Conservation (phyloP, 768 basidiomycete species). For the Tricholoma flavovirens region DNA sequence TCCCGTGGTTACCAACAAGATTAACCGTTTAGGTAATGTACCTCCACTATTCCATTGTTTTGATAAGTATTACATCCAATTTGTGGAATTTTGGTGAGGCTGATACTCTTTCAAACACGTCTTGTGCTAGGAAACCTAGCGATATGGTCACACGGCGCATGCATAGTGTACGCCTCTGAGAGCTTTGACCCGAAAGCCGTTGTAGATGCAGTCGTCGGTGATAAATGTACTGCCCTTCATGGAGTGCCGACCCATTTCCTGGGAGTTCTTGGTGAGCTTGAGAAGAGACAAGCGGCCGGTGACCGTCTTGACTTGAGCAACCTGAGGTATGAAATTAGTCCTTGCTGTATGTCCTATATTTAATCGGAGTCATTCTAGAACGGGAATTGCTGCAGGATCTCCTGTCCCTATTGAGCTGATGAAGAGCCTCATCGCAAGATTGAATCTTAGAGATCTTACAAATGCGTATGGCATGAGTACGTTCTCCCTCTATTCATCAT, state of each 20-base stretch:
- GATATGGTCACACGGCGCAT: constrained; percentile 68
- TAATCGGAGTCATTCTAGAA: constrained; percentile 35
- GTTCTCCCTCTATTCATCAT: constrained; percentile 20
- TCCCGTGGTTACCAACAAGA: not conserved
- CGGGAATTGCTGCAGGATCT: constrained; percentile 79
- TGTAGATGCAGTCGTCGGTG: constrained; percentile 62
- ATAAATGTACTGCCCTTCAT: constrained; percentile 73
- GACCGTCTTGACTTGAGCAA: constrained; percentile 41
- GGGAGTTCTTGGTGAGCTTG: constrained; percentile 64
- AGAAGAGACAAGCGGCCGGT: constrained; percentile 42
- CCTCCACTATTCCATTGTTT: constrained; percentile 87
- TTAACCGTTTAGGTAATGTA: constrained; percentile 53
- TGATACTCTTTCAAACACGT: constrained; percentile 35
- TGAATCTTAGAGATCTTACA: constrained; percentile 68
- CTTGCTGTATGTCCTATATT: not conserved
- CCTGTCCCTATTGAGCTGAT: constrained; percentile 77
- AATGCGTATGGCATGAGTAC: constrained; percentile 85
- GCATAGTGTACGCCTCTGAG: constrained; percentile 70
- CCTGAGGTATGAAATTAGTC: constrained; percentile 42
- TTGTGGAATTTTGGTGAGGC: not conserved
- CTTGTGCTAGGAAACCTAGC: constrained; percentile 80
- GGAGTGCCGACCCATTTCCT: constrained; percentile 86
- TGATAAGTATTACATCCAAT: constrained; percentile 52
- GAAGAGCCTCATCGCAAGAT: constrained; percentile 58
- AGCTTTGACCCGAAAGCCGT: constrained; percentile 58